Percentiles rank a stretch among this genome's conserved stretches.
Evolutionary conservation across 164 flowering plant species (phyloP).

Genomic region (Stephania yunnanensis): DNA sequence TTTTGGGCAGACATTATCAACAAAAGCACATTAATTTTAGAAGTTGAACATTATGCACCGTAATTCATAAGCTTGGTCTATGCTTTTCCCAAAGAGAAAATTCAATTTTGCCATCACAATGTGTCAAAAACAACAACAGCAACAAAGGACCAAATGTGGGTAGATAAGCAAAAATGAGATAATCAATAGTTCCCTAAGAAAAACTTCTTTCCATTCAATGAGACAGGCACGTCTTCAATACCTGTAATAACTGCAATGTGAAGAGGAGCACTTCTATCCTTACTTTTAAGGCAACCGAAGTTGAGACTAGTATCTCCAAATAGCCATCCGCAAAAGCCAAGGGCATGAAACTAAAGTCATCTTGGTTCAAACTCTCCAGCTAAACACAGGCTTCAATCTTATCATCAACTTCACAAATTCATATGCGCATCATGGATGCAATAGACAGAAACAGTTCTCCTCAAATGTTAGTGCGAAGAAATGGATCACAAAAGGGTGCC

Average conservation of each 20-base stretch:
- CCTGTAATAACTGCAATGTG: slow-evolving; percentile 37
- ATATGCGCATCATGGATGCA: slow-evolving; percentile 28
- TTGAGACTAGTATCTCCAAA: background rate
- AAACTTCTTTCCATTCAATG: too few relatives aligned
- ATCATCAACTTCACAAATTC: background rate
- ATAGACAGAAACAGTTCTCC: slow-evolving; percentile 27
- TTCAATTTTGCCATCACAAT: too few relatives aligned
- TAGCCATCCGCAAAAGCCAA: slow-evolving; percentile 16
- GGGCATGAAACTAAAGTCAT: slow-evolving; percentile 36
- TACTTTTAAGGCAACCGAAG: slow-evolving; percentile 23
- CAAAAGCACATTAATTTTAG: too few relatives aligned
- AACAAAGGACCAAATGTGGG: too few relatives aligned
- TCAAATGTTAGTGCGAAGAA: slow-evolving; percentile 4
- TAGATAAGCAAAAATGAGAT: too few relatives aligned
- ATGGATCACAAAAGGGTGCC: slow-evolving; percentile 16
- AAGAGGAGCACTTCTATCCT: slow-evolving; percentile 23
- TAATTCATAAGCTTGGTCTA: too few relatives aligned
- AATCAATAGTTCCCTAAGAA: too few relatives aligned
- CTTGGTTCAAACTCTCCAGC: slow-evolving; percentile 26
- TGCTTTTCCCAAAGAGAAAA: too few relatives aligned
- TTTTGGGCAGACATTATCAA: too few relatives aligned
- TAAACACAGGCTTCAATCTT: slow-evolving; percentile 22
- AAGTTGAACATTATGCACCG: too few relatives aligned
- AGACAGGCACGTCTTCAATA: background rate
- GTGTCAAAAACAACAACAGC: too few relatives aligned